Evolutionary conservation across 73 alveolate species (phyloP).

Genomic region (Symbiodinium natans): DNA sequence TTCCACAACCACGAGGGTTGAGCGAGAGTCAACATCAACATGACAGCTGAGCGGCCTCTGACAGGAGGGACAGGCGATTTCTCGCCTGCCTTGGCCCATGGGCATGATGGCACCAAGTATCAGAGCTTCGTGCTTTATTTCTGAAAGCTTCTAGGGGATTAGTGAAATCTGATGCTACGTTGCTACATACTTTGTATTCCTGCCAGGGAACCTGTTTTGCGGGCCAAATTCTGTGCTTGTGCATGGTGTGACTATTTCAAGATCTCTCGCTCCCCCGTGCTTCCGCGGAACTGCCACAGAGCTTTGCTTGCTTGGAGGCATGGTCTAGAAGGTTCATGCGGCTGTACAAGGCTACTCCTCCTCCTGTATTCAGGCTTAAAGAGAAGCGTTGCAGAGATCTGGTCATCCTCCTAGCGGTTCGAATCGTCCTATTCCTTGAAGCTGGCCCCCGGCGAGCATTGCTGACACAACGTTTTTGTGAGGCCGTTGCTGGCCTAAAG

Average conservation of each 20-base stretch:
- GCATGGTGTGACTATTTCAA: background rate
- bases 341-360: no score
- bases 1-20: background rate
- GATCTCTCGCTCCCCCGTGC: constrained; percentile 15
- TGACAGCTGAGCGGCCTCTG: background rate
- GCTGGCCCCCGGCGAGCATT: background rate
- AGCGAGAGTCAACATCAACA: constrained; percentile 19
- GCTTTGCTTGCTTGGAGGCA: background rate
- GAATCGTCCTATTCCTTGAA: no score
- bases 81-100: background rate
- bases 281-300: background rate
- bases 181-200: no score
- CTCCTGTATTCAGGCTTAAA: no score
- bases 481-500: constrained; percentile 13
- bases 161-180: no score
- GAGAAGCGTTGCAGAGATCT: no score
- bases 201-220: no score
- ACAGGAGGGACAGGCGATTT: background rate
- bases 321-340: no score
- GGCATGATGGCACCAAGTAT: no score
- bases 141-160: no score
- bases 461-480: background rate
- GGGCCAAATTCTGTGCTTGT: background rate
- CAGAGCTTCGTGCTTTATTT: no score
- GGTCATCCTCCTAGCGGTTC: no score